phyloP scores from a whole-genome alignment of 768 basidiomycete genomes.

The Tylopilus cervinicoccineus region DNA sequence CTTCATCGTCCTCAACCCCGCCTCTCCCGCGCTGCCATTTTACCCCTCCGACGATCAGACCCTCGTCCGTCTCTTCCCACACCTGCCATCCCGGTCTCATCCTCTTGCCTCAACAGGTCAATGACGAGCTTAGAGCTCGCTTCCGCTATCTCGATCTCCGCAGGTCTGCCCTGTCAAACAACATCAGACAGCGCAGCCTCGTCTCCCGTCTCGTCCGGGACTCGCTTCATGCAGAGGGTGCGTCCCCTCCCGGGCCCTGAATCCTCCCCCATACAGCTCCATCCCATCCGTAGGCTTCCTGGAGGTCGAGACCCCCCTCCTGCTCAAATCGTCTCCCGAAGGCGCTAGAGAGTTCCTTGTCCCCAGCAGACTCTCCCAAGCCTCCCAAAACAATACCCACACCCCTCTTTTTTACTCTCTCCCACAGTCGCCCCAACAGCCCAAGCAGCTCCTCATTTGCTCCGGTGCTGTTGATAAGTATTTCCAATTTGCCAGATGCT shows the following conservation, averaged over 20 bases:
- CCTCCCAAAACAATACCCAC: slow-evolving; percentile 20
- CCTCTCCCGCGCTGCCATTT: slow-evolving; percentile 72
- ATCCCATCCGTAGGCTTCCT: slow-evolving; percentile 60
- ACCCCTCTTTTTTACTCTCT: slow-evolving; percentile 75
- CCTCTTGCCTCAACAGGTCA: slow-evolving; percentile 47
- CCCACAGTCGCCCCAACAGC: slow-evolving; percentile 93
- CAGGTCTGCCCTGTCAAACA: slow-evolving; percentile 64
- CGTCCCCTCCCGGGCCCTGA: slow-evolving; percentile 17
- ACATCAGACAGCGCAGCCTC: slow-evolving; percentile 75
- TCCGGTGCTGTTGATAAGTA: slow-evolving; percentile 89
- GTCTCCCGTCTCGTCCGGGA: slow-evolving; percentile 79
- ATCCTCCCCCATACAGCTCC: slow-evolving; percentile 5
- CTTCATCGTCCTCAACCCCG: slow-evolving; percentile 78
- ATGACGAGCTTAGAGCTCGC: slow-evolving; percentile 80
- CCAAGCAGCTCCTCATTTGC: slow-evolving; percentile 88
- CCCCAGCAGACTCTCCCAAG: slow-evolving; percentile 53
- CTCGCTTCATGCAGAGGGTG: slow-evolving; percentile 71
- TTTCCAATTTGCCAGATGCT: slow-evolving; percentile 91
- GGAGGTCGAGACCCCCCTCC: slow-evolving; percentile 91
- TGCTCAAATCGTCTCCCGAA: slow-evolving; percentile 90
- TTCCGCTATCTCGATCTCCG: slow-evolving; percentile 90
- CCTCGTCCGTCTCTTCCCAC: slow-evolving; percentile 48
- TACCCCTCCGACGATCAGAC: slow-evolving; percentile 72
- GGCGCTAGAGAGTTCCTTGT: slow-evolving; percentile 94
- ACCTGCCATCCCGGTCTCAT: neutral